Evolutionary conservation across 1,139 yeast species (phyloP), one percentile per base, ranked within the genome.

Genomic region (Sugiyamaella xylanicola): DNA sequence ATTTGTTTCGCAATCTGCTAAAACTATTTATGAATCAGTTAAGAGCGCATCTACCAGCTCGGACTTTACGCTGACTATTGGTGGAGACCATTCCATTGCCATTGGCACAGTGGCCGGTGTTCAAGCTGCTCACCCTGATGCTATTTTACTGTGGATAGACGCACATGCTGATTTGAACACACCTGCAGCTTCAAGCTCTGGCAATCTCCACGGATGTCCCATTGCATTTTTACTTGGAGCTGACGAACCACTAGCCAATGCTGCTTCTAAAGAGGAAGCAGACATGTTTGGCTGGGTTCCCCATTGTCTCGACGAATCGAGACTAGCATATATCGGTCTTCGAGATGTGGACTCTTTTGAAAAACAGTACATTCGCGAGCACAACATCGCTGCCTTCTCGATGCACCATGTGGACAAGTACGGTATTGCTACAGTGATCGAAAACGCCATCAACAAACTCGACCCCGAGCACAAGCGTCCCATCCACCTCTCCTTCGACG

Each of bases 141-240:
- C 96, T 27, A 90, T 96, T 68, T 79, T 93, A 49, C 72, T 93
- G 61, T 93, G 99, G 99, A 87, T 93, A 63, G 99, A 93, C 73
- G 99, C 99, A 1, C 99, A 93, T 70, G 97, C 98, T 35, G 99
- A 93, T 71, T 85, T 93, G 68, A 93, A 93, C 76, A 87, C 97
- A 1, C 91, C 97, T n/a, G 78, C 77, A 48, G 84, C 92, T 13
- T 85, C 98, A 4, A 87, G 82, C 44, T 84, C 93, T 9, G 99
- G 99, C 47, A 93, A 93, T 72, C 78, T 93, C 64, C 99, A 93
- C 72, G 99, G 99, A 2, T 92, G 98, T 72, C 99, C 99, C 5
- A 89, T 93, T 42, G 84, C 97, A 3, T 93, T 93, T 70, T 77
- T 92, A 56, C 77, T 91, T 82, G 97, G 97, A 1, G 64, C 69